Evolutionary conservation across 2,329 filamentous ascomycete genomes (phyloP).

Genomic region (Torrubiellomyces zombiae): DNA sequence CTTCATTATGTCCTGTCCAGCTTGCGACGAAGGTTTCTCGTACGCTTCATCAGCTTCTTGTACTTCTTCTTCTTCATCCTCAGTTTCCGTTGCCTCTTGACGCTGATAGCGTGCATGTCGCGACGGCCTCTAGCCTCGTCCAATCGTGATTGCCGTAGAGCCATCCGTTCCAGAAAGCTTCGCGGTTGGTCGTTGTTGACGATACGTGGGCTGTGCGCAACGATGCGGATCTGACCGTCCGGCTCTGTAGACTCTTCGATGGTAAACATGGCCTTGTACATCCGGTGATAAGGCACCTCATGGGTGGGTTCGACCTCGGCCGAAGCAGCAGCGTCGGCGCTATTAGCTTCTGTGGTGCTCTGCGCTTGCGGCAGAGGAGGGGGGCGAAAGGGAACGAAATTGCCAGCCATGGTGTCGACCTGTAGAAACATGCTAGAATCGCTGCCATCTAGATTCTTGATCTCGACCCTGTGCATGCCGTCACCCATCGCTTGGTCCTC

Average conservation of each 20-base stretch:
- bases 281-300: slow-evolving; percentile 34
- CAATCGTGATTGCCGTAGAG: slow-evolving; percentile 43
- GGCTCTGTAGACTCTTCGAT: slow-evolving; percentile 49
- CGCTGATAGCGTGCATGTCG: slow-evolving; percentile 69
- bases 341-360: slow-evolving; percentile 21
- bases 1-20: slow-evolving; percentile 47
- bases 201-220: slow-evolving; percentile 42
- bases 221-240: slow-evolving; percentile 41
- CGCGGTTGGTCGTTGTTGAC: slow-evolving; percentile 30
- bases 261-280: slow-evolving; percentile 48
- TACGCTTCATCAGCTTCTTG: slow-evolving; percentile 95
- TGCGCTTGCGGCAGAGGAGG: slow-evolving; percentile 63
- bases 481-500: slow-evolving; percentile 25
- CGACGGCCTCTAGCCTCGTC: slow-evolving; percentile 34
- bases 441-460: slow-evolving; percentile 38
- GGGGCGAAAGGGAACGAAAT: slow-evolving; percentile 66
- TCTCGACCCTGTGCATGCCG: slow-evolving; percentile 31
- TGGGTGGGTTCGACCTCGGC: slow-evolving; percentile 16
- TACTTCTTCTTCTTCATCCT: slow-evolving; percentile 99
- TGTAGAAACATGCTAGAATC: slow-evolving; percentile 46
- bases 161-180: slow-evolving; percentile 57
- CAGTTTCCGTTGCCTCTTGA: slow-evolving; percentile 79
- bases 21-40: slow-evolving; percentile 75
- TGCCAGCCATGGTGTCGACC: slow-evolving; percentile 50
- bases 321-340: slow-evolving; percentile 14